Evolutionary conservation across 495 filamentous ascomycete species (phyloP), one percentile per base, ranked within the genome.

Genomic region (Aspergillus ellipticus): DNA sequence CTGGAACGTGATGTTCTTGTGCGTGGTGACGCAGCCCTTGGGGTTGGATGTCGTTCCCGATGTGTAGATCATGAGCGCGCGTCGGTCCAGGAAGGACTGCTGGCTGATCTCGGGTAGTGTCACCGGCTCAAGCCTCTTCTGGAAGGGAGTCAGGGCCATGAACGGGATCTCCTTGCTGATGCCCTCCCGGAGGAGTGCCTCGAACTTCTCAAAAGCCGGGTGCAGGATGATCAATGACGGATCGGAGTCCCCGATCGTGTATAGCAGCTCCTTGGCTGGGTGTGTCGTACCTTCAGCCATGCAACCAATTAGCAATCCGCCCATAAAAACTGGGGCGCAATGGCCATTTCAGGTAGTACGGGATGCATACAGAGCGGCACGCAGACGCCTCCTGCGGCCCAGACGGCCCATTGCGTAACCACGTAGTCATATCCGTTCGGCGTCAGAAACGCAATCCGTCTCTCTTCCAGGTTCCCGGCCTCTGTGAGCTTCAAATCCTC

Each of bases 401-500:
- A 76, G 22, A 67, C 51, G 19, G 66, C 66, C 71, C 68, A 71
- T 71, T 79, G 79, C 72, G 75, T 85, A 83, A 89, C 92, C 67
- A 96, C 89, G 81, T 94, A 96, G 69, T 96, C 89, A 70, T 95
- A 96, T 58, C 89, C 86, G 72, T 95, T 96, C 70, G 94, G 89
- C 51, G 89, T 80, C 55, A 96, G 70, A 67, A 94, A 90, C 0
- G 89, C 88, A 61, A 96, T 79, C 57, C 92, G 78, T 65, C 89
- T 82, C 53, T 90, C 90, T 21, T 86, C 78, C 51, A 93, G 71
- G 50, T 86, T 77, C 13, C 66, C 67, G 35, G 68, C 72, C 21
- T 77, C 74, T 6, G 76, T 69, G 13, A 71, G 55, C 7, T 58
- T 51, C 39, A 76, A 59, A 13, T 79, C 68, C 50, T 79, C 75